Percentiles rank a stretch among this genome's conserved stretches.
phyloP scores from a whole-genome alignment of 805 yeast genomes.

The Candida xyloterini region DNA sequence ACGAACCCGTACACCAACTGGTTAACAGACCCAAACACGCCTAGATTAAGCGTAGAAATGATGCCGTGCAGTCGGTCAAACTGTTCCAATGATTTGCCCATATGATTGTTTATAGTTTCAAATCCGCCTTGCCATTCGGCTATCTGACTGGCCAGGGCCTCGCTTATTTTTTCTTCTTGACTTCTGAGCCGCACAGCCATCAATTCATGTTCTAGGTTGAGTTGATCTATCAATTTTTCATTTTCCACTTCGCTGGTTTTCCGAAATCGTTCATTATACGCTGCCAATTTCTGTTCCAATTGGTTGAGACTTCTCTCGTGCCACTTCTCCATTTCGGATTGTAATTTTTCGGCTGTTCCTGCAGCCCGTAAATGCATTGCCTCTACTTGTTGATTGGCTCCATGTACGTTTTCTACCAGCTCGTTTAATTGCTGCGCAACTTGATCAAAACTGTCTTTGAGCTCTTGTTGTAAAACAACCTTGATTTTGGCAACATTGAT shows the following conservation, averaged over 20 bases:
- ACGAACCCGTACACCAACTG: constrained; percentile 6
- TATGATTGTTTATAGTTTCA: not conserved
- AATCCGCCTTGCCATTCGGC: not conserved
- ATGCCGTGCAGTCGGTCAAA: constrained; percentile 7
- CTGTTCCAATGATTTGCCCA: constrained; percentile 8
- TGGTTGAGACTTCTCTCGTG: not conserved
- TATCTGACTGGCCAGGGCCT: not conserved
- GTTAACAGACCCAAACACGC: constrained; percentile 2
- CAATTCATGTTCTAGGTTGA: constrained; percentile 5
- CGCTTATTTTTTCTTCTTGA: not conserved
- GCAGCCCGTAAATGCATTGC: not conserved
- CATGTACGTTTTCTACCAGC: not conserved
- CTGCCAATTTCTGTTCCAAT: constrained; percentile 4
- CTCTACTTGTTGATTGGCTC: constrained; percentile 1
- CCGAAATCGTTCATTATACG: constrained; percentile 1
- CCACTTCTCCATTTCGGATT: not conserved
- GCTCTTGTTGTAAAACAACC: not conserved
- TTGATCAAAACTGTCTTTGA: not conserved
- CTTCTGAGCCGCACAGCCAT: constrained; percentile 4
- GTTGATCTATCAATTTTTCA: constrained; percentile 1
- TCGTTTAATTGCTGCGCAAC: not conserved
- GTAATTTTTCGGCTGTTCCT: not conserved
- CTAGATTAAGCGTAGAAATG: constrained; percentile 1
- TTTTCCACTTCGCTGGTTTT: constrained; percentile 1
- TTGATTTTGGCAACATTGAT: not conserved